Conservation (phyloP, 495 filamentous ascomycete species). For the Talaromyces trachyspermus region DNA sequence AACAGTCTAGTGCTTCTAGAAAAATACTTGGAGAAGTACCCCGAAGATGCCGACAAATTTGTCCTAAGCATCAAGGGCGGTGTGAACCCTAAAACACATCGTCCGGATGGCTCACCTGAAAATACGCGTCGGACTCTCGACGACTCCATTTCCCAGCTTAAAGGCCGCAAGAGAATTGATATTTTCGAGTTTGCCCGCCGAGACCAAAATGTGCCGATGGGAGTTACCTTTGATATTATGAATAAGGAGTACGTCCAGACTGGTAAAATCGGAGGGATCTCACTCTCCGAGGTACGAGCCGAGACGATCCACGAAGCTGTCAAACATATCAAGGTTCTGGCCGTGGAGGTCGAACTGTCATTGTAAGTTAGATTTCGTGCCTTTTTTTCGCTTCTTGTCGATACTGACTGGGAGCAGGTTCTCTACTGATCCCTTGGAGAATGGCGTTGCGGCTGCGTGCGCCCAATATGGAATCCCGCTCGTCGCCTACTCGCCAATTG, state of each 20-base stretch:
- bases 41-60: constrained; percentile 37
- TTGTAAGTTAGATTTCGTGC: constrained; percentile 25
- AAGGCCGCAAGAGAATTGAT: constrained; percentile 61
- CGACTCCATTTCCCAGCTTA: constrained; percentile 22
- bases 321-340: constrained; percentile 46
- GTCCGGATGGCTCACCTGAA: constrained; percentile 43
- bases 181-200: constrained; percentile 60
- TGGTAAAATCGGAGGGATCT: constrained; percentile 52
- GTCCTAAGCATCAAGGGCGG: constrained; percentile 40
- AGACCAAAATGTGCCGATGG: constrained; percentile 49
- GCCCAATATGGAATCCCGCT: constrained; percentile 55
- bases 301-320: constrained; percentile 55
- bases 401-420: constrained; percentile 7
- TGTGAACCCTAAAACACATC: constrained; percentile 14
- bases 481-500: constrained; percentile 50
- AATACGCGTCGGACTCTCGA: constrained; percentile 49
- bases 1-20: constrained; percentile 44
- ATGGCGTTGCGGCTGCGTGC: constrained; percentile 61
- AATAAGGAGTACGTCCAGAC: constrained; percentile 46
- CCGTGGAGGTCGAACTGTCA: constrained; percentile 57
- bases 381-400: neutral
- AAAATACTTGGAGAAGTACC: constrained; percentile 40
- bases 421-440: constrained; percentile 48
- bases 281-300: constrained; percentile 50
- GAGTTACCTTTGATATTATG: constrained; percentile 34